Conservation (phyloP, 805 yeast species). For the Yamadazyma akitaensis region DNA sequence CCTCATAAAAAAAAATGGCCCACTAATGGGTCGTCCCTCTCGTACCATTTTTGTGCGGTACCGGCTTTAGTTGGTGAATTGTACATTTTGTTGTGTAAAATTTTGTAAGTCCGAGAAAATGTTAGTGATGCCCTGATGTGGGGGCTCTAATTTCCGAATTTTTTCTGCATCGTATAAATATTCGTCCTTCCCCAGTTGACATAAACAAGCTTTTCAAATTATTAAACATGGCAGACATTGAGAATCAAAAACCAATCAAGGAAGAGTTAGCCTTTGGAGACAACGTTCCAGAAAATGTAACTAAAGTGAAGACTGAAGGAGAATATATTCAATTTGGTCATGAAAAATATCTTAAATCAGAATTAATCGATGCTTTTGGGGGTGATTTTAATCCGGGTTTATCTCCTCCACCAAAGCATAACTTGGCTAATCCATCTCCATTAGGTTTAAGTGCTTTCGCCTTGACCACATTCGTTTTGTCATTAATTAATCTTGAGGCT, state of each 20-base stretch:
- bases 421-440: conserved; percentile 71
- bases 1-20: not conserved
- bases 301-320: conserved; percentile 44
- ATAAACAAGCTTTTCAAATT: not conserved
- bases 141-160: conserved; percentile 3
- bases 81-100: conserved; percentile 5
- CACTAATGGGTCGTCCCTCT: no score
- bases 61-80: not conserved
- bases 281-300: conserved; percentile 15
- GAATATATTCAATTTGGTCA: conserved; percentile 71
- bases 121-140: not conserved
- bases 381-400: conserved; percentile 75
- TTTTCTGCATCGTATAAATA: conserved; percentile 1
- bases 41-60: not conserved
- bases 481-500: conserved; percentile 61
- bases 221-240: conserved; percentile 27
- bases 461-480: conserved; percentile 61
- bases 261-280: conserved; percentile 23
- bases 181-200: not conserved
- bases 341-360: conserved; percentile 60
- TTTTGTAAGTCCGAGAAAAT: conserved; percentile 6
- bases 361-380: conserved; percentile 68
- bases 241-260: conserved; percentile 32
- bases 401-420: conserved; percentile 40
- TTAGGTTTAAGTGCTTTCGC: conserved; percentile 72